Conservation (phyloP, 768 basidiomycete genomes). For the Pleurotus ostreatus region DNA sequence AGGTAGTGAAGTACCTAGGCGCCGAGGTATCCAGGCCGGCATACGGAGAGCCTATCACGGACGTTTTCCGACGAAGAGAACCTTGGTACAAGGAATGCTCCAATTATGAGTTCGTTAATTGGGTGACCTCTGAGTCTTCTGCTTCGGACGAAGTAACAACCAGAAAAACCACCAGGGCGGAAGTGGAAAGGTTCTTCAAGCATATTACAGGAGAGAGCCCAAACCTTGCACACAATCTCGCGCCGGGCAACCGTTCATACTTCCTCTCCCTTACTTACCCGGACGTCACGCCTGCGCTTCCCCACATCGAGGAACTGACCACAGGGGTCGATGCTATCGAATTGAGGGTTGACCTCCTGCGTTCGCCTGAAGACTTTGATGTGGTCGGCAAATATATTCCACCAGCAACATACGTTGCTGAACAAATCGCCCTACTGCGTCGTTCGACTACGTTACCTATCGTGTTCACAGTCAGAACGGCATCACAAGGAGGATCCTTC, state of each 20-base stretch:
- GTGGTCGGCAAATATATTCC: constrained; percentile 56
- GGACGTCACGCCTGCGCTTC: constrained; percentile 68
- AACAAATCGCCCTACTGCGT: constrained; percentile 78
- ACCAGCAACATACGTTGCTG: constrained; percentile 65
- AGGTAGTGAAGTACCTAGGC: constrained; percentile 78
- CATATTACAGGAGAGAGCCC: constrained; percentile 74
- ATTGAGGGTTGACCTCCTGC: constrained; percentile 88
- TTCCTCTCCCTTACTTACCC: constrained; percentile 94
- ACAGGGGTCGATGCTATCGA: constrained; percentile 91
- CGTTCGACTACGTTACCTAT: constrained; percentile 78
- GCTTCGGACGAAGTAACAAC: neutral
- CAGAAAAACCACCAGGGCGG: constrained; percentile 42
- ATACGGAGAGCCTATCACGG: constrained; percentile 82
- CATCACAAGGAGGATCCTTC: constrained; percentile 88
- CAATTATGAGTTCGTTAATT: constrained; percentile 81
- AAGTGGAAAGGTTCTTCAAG: constrained; percentile 82
- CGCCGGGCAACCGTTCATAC: constrained; percentile 64
- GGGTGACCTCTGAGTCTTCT: constrained; percentile 33
- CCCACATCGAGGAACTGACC: constrained; percentile 66
- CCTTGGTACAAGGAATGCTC: constrained; percentile 86
- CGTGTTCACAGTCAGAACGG: constrained; percentile 87
- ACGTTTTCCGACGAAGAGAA: constrained; percentile 77
- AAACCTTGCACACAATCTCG: constrained; percentile 58
- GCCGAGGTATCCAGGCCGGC: constrained; percentile 78
- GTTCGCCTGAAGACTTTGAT: constrained; percentile 41